These are phyloP conservation scores for Apiospora rasikravindrae DNA, from an alignment of 2,329 filamentous ascomycete genomes.

Conservation along the genomic window DNA sequence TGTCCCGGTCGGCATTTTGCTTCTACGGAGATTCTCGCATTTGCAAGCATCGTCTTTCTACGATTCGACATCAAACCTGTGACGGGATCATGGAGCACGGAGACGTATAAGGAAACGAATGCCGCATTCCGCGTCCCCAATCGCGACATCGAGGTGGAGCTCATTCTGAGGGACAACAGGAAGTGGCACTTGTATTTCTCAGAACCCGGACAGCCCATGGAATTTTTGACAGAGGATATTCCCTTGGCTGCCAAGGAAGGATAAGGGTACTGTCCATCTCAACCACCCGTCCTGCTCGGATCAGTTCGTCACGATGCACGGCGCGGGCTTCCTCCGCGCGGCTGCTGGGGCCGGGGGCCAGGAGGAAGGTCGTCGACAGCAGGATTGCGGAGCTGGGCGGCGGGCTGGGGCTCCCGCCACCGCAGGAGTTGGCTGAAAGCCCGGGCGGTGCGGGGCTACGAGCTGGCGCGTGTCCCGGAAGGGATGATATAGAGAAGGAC, in stretches of 20 bases:
- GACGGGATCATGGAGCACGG: neutral
- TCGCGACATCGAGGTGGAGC: constrained; percentile 6
- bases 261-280: neutral
- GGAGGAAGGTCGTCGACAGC: no score
- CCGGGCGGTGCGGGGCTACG: neutral
- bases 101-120: constrained; percentile 4
- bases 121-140: constrained; percentile 15
- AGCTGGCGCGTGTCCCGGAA: neutral
- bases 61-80: constrained; percentile 14
- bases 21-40: constrained; percentile 17
- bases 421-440: neutral
- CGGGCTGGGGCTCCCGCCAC: neutral
- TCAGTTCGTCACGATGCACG: no score
- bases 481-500: neutral
- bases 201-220: constrained; percentile 6
- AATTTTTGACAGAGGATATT: constrained; percentile 10
- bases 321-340: no score
- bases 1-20: constrained; percentile 19
- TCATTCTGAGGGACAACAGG: neutral
- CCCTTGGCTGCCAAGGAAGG: neutral
- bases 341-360: no score
- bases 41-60: constrained; percentile 9
- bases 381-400: neutral
- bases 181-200: constrained; percentile 18
- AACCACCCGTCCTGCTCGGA: no score